Evolutionary conservation across 176 grass and related monocot species (phyloP).

Genomic region (Chloris gayana): DNA sequence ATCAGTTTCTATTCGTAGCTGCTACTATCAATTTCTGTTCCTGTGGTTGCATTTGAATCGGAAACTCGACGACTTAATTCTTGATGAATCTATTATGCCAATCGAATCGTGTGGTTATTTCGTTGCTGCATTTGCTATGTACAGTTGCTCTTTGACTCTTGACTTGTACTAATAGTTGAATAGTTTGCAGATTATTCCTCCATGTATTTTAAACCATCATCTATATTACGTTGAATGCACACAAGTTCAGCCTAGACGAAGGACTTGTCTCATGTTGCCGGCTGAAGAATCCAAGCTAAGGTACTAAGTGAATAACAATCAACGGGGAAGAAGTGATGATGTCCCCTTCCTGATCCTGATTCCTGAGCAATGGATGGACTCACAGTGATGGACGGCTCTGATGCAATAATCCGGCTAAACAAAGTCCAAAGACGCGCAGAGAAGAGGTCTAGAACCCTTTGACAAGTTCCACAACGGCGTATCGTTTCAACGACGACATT

Average conservation of each 20-base stretch:
- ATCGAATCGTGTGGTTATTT: too few species aligned
- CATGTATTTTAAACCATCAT: background rate
- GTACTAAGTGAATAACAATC: too few species aligned
- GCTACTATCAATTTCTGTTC: too few species aligned
- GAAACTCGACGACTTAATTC: too few species aligned
- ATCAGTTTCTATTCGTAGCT: too few species aligned
- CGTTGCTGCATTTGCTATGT: background rate
- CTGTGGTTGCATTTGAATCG: too few species aligned
- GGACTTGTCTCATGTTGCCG: background rate
- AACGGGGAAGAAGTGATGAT: too few species aligned
- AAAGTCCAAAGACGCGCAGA: too few species aligned
- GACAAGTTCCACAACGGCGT: background rate
- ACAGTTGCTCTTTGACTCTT: background rate
- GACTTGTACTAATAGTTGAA: background rate
- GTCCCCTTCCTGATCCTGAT: background rate
- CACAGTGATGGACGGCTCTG: background rate
- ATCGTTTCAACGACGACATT: background rate
- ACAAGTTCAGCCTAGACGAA: background rate
- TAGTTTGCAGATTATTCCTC: background rate
- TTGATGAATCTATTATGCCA: too few species aligned
- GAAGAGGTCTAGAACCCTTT: background rate
- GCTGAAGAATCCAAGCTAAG: background rate
- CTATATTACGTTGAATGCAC: background rate
- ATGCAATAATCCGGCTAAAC: background rate
- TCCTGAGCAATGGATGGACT: background rate